phyloP scores from a whole-genome alignment of 1,139 yeast species.

The Suhomyces choctaworum region DNA sequence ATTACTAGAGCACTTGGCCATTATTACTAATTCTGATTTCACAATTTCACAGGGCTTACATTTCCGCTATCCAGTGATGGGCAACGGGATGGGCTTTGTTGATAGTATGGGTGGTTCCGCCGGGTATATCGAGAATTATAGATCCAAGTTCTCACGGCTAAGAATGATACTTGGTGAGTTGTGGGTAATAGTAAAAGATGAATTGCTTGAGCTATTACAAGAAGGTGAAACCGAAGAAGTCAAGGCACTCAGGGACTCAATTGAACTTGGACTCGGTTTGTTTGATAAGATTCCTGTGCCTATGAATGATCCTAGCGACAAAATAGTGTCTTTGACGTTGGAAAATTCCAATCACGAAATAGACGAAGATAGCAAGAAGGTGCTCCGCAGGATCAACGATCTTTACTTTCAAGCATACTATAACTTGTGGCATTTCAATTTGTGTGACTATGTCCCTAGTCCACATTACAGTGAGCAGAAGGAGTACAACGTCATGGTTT shows the following conservation, averaged over 20 bases:
- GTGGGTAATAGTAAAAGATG: constrained; percentile 61
- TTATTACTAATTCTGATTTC: constrained; percentile 68
- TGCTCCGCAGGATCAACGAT: constrained; percentile 47
- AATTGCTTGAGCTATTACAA: constrained; percentile 42
- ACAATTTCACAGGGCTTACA: constrained; percentile 73
- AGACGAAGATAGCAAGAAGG: constrained; percentile 21
- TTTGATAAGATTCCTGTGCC: constrained; percentile 68
- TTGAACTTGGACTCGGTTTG: constrained; percentile 58
- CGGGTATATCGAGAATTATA: constrained; percentile 57
- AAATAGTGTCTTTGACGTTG: constrained; percentile 44
- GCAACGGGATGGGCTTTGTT: constrained; percentile 66
- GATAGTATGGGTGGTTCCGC: constrained; percentile 42
- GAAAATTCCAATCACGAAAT: constrained; percentile 23
- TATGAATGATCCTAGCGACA: constrained; percentile 37
- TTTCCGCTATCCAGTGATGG: constrained; percentile 69
- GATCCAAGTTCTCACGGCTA: constrained; percentile 61
- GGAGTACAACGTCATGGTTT: constrained; percentile 29
- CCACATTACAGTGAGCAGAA: constrained; percentile 2
- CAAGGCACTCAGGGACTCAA: constrained; percentile 12
- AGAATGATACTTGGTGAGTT: constrained; percentile 62
- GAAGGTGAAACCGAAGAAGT: constrained; percentile 18
- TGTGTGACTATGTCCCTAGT: constrained; percentile 49
- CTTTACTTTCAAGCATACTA: constrained; percentile 63
- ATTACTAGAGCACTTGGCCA: constrained; percentile 65
- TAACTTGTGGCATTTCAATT: constrained; percentile 75